Base-by-base conservation (phyloP, 2,329 filamentous ascomycete genomes). In the Cytospora paraplurivora region DNA sequence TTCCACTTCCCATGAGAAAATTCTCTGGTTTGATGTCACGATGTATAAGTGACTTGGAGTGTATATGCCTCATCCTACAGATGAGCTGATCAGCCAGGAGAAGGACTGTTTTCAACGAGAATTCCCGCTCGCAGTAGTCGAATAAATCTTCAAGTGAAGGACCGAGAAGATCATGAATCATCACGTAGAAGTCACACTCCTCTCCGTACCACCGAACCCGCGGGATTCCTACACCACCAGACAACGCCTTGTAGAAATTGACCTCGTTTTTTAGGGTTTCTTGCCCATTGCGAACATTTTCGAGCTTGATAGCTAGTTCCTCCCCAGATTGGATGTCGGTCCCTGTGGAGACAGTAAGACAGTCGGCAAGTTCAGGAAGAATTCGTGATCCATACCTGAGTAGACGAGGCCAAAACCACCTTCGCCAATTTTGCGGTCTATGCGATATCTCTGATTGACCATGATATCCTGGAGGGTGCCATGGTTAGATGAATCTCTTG, bases 91-190 rank as follows among this genome's bases (percentile, higher is more conserved):
- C 95, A 75, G 94, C 95, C 53, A 99, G 86, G 32, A 99, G 87
- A 47, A 99, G 85, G 32, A 98, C 94, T 1, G 95, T 99, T 89
- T 99, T 99, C 70, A 98, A 82, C 11, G 94, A 97, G 83, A 98
- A 98, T 78, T 97, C 97, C 78, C 94, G 91, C 88, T 97, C 97
- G 87, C 95, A 99, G 79, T 97, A 98, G 86, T 98, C 98, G 91
- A 99, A 98, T 41, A 98, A 86, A 76, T 99, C 95, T 80, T 98
- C 94, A 78, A 99, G 82, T 74, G 90, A 94, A 69, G 95, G 95
- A 51, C 95, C 95, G 63, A 98, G 90, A 32, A 98, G 88, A 74
- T 98, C 95, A 69, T 98, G 88, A 60, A 98, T 95, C 93, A 99
- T 98, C 77, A 94, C 95, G 79, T 98, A 98, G 87, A 98, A 98